phyloP scores from a whole-genome alignment of 2,329 filamentous ascomycete species.

The Ceratocystiopsis brevicomis region DNA sequence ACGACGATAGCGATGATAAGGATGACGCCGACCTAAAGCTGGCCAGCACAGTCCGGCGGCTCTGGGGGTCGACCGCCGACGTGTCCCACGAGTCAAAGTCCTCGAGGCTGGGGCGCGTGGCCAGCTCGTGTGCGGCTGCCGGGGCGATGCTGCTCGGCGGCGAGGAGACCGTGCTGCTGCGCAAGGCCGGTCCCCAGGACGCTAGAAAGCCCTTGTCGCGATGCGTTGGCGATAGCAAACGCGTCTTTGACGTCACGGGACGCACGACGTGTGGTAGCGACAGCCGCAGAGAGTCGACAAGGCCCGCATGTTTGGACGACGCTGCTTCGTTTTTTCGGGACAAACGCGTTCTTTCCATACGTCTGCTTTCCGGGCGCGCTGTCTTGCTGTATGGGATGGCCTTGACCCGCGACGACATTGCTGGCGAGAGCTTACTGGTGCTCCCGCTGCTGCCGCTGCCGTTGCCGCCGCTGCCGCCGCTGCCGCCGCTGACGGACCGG shows the following conservation, averaged over 20 bases:
- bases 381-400: conserved; percentile 33
- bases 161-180: conserved; percentile 8
- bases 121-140: too few species aligned
- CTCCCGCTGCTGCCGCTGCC: conserved; percentile 10
- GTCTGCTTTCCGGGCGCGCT: conserved; percentile 23
- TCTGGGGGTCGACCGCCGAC: conserved; percentile 43
- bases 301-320: too few species aligned
- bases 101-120: conserved; percentile 20
- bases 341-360: conserved; percentile 12
- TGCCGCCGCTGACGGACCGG: conserved; percentile 7
- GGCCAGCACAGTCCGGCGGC: conserved; percentile 37
- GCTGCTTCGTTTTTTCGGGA: too few species aligned
- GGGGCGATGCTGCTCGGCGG: conserved; percentile 6
- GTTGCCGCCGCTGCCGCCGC: conserved; percentile 7
- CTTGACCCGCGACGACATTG: conserved; percentile 23
- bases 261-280: conserved; percentile 30
- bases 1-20: background rate
- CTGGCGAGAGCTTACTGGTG: conserved; percentile 13
- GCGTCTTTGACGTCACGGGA: conserved; percentile 37
- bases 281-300: conserved; percentile 26
- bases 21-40: conserved; percentile 21
- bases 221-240: conserved; percentile 23
- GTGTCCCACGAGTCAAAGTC: conserved; percentile 65
- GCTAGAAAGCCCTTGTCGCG: too few species aligned
- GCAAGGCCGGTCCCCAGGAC: too few species aligned